Evolutionary conservation across 2,329 filamentous ascomycete genomes (phyloP), one percentile per base, ranked within the genome.

Genomic region (Elsinoe ampelina): DNA sequence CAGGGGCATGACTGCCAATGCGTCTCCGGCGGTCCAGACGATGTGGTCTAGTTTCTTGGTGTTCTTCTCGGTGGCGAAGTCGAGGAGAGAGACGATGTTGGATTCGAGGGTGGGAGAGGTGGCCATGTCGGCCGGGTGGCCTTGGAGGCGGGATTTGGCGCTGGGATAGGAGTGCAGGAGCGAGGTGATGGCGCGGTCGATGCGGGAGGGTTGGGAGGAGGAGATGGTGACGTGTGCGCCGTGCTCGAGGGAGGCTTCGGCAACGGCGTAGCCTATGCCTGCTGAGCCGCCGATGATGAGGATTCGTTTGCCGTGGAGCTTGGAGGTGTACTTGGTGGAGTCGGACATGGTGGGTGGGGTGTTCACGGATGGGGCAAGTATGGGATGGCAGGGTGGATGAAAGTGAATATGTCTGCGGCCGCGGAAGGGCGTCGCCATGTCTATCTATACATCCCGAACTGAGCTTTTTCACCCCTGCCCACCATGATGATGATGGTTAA

Each of bases 231-330:
- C 78, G n/a, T 65, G 67, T 38, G 78, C 79, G 34, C 80, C 80
- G 58, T 77, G 71, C 55, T 79, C 77, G 41, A 85, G 65, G 12
- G 74, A 71, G 1, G 76, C 78, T 71, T 84, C 77, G 54, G 83
- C 82, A 10, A 83, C 79, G 56, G 71, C 75, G 61, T 76, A 81
- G 32, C 83, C 84, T 39, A 87, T 82, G 54, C 84, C 84, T 13
- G 78, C 65, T 12, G 80, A 79, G 39, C 82, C 84, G 43, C 84
- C 84, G 47, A 86, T 74, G 64, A 87, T 70, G 39, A 87, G 77
- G 62, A 84, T 68, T 59, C 72, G 73, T 26, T 69, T 65, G 61
- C 65, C 67, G 10, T 67, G 60, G 32, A 80, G 75, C 64, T 78
- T 80, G 61, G 76, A 75, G 56, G 67, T 69, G 63, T 75, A 76